Evolutionary conservation across 306 rosid genomes (phyloP).

Genomic region (Glycine tomentella): DNA sequence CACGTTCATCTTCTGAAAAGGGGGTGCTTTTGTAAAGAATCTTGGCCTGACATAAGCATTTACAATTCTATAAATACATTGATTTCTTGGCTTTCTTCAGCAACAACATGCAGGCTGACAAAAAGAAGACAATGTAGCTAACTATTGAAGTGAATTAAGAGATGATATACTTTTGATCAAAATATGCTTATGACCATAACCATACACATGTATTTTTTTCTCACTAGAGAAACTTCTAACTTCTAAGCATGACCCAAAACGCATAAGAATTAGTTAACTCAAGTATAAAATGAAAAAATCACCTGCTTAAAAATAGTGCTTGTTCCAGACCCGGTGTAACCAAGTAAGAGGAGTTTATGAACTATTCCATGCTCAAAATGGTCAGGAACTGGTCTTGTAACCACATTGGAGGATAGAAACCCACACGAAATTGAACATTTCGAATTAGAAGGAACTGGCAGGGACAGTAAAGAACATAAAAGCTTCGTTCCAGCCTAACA

Average conservation of each 20-base stretch:
- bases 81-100: constrained; percentile 37
- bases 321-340: constrained; percentile 90
- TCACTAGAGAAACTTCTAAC: constrained; percentile 31
- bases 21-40: constrained; percentile 84
- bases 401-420: constrained; percentile 60
- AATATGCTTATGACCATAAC: background rate
- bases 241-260: constrained; percentile 24
- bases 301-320: constrained; percentile 99
- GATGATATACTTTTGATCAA: constrained; percentile 16
- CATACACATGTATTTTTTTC: constrained; percentile 5
- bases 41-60: constrained; percentile 75
- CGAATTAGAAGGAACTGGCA: constrained; percentile 89
- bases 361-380: constrained; percentile 83
- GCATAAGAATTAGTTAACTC: constrained; percentile 20
- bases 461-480: constrained; percentile 85
- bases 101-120: constrained; percentile 18
- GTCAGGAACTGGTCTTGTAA: constrained; percentile 73
- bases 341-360: constrained; percentile 95
- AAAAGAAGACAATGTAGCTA: background rate
- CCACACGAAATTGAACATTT: constrained; percentile 66
- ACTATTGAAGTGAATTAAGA: background rate
- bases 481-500: constrained; percentile 95
- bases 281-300: constrained; percentile 28
- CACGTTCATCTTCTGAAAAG: constrained; percentile 87
- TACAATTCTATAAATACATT: constrained; percentile 34